Percentiles rank a stretch among this genome's conserved stretches.
These are phyloP conservation scores for Beta vulgaris DNA, from an alignment of 148 eudicot genomes.

Conservation along the genomic window DNA sequence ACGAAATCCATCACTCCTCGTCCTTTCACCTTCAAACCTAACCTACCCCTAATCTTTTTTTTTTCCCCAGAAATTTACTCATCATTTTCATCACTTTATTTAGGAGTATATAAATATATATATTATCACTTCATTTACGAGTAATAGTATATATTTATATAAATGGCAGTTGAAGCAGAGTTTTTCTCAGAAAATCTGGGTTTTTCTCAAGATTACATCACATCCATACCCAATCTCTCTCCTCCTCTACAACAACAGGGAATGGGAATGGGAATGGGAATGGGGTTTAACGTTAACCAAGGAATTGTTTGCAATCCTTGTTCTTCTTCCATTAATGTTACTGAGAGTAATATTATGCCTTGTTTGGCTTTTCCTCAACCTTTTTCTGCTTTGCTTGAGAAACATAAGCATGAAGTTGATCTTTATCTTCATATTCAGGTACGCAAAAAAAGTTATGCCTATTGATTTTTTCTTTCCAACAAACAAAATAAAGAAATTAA, in stretches of 20 bases:
- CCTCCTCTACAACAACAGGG: background rate
- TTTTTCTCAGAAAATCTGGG: background rate
- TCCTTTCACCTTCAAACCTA: background rate
- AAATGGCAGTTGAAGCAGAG: slow-evolving; percentile 5
- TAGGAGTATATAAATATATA: no score
- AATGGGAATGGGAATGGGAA: background rate
- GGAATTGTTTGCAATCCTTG: background rate
- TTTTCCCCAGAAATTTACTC: background rate
- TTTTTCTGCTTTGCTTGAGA: background rate
- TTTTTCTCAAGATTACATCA: background rate
- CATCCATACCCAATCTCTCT: background rate
- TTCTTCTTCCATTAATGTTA: background rate
- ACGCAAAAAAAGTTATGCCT: no score
- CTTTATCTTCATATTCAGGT: slow-evolving; percentile 19
- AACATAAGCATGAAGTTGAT: slow-evolving; percentile 11
- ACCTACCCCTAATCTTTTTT: background rate
- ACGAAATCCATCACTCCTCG: no score
- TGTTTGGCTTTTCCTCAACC: background rate
- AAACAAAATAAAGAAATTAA: no score
- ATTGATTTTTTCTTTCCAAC: no score
- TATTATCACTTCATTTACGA: no score
- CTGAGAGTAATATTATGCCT: background rate
- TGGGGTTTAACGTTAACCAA: background rate
- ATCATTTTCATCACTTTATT: background rate
- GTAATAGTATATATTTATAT: no score